Evolutionary conservation across 805 yeast species (phyloP), one percentile per base, ranked within the genome.

Genomic region (Lipomyces yamadae): DNA sequence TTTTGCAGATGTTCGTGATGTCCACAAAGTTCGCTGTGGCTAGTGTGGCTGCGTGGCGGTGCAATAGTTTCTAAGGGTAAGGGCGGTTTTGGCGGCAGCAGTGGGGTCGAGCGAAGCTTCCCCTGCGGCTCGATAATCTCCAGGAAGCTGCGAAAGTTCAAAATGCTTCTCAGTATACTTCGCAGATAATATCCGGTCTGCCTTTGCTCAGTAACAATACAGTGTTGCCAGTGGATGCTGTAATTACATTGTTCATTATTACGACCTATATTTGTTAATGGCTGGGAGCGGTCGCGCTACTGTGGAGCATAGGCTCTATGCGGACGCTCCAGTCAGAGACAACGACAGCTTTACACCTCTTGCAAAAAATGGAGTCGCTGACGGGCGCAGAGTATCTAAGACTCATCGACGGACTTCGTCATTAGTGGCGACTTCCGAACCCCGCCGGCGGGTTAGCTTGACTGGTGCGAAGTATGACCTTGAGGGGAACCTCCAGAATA

Each of bases 331-430:
- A 42, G 48, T 5, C 18, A 42, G n/a, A 15, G 48, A 42, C 48
- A 15, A 42, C 48, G 8, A 42, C 48, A 42, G 48, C 6, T 42
- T 11, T 42, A n/a, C 24, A n/a, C 29, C 48, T 5, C 48, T 15
- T 42, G 24, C 48, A 10, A 42, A 42, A 15, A 42, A 42, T n/a
- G 48, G 24, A 24, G 48, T 3, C 29, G n/a, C 48, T 42, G 48
- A 42, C 15, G 48, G 18, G 10, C 48, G 5, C n/a, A 4, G 48
- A 13, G 24, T 5, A 15, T 42, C 48, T 42, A 42, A 55, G n/a
- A 62, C 62, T n/a, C 66, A 63, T 55, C 66, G 67, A 5, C 65
- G 65, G 11, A 64, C 61, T 54, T 63, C 66, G 2, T 63, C 67
- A 7, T 59, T 52, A 24, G 15, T 55, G 15, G 56, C 56, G 18